These are phyloP conservation scores for Alternaria ventricosa DNA, from an alignment of 2,329 filamentous ascomycete genomes.

Conservation along the genomic window DNA sequence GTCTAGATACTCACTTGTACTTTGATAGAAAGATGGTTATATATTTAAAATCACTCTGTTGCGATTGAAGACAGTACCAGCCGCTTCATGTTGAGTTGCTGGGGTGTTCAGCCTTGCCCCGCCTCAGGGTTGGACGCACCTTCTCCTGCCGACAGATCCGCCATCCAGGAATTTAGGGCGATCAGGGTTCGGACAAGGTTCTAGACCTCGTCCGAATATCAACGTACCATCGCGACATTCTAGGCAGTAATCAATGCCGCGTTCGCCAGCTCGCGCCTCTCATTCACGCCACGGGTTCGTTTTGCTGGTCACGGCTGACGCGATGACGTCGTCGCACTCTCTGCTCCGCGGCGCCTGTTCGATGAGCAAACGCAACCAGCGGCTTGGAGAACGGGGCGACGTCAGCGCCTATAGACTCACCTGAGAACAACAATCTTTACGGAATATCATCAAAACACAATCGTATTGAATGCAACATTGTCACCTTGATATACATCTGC, in stretches of 20 bases:
- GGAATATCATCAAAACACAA: not conserved
- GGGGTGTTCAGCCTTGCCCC: not conserved
- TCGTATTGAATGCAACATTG: not conserved
- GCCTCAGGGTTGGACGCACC: not conserved
- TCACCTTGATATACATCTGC: not conserved
- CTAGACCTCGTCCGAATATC: not conserved
- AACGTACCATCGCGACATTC: not conserved
- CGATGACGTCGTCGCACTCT: not conserved
- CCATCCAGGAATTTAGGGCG: not conserved
- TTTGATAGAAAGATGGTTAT: not conserved
- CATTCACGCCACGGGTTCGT: not conserved
- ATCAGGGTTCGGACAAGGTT: not conserved
- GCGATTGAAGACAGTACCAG: not conserved
- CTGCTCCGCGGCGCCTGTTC: not conserved
- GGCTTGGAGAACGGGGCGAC: not conserved
- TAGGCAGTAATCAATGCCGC: not conserved
- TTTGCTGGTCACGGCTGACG: not conserved
- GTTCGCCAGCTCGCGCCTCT: not conserved
- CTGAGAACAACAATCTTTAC: too few relatives aligned
- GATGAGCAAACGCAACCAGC: not conserved
- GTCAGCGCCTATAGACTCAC: not conserved
- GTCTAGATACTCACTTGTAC: not conserved
- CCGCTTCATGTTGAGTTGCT: not conserved
- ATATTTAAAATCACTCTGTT: not conserved
- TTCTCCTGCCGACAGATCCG: not conserved